Percentiles rank a stretch among this genome's conserved stretches.
Evolutionary conservation across 2,329 filamentous ascomycete genomes (phyloP).

Genomic region (Cladosporium sp.): DNA sequence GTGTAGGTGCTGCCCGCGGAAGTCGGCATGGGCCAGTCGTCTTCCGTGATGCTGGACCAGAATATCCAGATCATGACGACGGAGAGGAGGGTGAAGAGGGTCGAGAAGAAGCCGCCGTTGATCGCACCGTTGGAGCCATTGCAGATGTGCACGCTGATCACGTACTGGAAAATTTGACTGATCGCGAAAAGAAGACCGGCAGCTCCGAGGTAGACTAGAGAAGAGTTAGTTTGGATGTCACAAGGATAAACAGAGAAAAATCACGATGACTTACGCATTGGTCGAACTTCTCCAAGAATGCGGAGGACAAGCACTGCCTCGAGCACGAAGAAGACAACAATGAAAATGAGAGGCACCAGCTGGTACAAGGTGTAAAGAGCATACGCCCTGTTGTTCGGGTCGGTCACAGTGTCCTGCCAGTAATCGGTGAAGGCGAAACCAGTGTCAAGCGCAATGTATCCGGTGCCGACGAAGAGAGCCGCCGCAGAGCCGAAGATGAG

Average conservation of each 20-base stretch:
- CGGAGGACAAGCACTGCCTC: slow-evolving; percentile 80
- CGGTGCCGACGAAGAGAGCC: slow-evolving; percentile 79
- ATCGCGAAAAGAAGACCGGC: slow-evolving; percentile 82
- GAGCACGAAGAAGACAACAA: slow-evolving; percentile 81
- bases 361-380: slow-evolving; percentile 94
- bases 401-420: slow-evolving; percentile 56
- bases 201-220: slow-evolving; percentile 65
- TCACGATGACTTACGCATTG: slow-evolving; percentile 69
- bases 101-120: slow-evolving; percentile 89
- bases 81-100: slow-evolving; percentile 81
- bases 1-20: slow-evolving; percentile 38
- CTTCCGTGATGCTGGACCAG: slow-evolving; percentile 98
- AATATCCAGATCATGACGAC: slow-evolving; percentile 87
- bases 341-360: slow-evolving; percentile 79
- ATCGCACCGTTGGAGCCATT: slow-evolving; percentile 77
- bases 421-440: slow-evolving; percentile 79
- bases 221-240: slow-evolving; percentile 11
- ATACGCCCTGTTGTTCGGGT: slow-evolving; percentile 65
- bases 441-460: slow-evolving; percentile 93
- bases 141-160: slow-evolving; percentile 88
- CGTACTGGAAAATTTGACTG: slow-evolving; percentile 94
- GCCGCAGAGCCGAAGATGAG: slow-evolving; percentile 68
- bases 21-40: slow-evolving; percentile 77
- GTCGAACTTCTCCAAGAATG: slow-evolving; percentile 80
- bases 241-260: neutral